Conservation (phyloP, 1,284 basidiomycete species). For the Trichosporon faecale region DNA sequence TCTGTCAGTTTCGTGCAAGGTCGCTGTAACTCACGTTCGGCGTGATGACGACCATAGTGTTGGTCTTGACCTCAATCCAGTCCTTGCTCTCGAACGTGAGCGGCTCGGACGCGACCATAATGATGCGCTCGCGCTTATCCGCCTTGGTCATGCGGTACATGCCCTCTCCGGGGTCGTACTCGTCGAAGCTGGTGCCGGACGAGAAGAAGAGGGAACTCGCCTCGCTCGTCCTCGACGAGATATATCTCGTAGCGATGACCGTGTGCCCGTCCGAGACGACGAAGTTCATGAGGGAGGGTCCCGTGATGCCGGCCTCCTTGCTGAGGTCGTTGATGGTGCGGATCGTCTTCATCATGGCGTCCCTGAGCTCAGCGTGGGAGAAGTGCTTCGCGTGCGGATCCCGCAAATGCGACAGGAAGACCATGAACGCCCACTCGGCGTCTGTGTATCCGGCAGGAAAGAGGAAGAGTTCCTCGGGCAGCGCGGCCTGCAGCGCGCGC, state of each 20-base stretch:
- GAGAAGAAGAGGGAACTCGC: constrained; percentile 95
- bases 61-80: constrained; percentile 88
- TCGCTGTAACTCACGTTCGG: constrained; percentile 61
- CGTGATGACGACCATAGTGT: constrained; percentile 86
- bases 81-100: constrained; percentile 74
- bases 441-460: constrained; percentile 90
- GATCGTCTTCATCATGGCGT: constrained; percentile 85
- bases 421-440: constrained; percentile 91
- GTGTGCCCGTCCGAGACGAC: constrained; percentile 91
- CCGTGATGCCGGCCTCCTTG: constrained; percentile 64
- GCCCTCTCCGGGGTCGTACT: constrained; percentile 71
- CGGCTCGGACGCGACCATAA: constrained; percentile 90
- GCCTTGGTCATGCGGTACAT: constrained; percentile 94
- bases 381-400: constrained; percentile 64
- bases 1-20: background rate
- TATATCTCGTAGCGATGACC: constrained; percentile 90
- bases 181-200: constrained; percentile 88
- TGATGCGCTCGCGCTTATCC: constrained; percentile 82
- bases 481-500: constrained; percentile 66
- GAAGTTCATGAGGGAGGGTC: constrained; percentile 93
- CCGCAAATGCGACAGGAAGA: constrained; percentile 81
- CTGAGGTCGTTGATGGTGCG: constrained; percentile 70
- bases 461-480: constrained; percentile 80
- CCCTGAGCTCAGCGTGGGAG: constrained; percentile 50
- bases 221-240: constrained; percentile 84